phyloP scores from a whole-genome alignment of 257 asterid species.

The Jacaranda copaia region DNA sequence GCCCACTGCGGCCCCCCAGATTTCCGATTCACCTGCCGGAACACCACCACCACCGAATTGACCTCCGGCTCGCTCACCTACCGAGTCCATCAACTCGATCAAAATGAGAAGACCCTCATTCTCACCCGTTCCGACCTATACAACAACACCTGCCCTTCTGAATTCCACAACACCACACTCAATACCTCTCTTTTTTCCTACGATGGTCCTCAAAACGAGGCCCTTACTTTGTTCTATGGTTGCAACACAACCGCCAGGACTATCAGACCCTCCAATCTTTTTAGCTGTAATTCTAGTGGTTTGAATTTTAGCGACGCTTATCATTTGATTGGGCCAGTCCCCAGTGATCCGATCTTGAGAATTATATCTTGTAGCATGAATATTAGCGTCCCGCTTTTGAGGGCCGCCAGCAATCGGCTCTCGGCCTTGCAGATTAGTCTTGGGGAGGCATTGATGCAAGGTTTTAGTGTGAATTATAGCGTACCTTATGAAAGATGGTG shows the following conservation, averaged over 20 bases:
- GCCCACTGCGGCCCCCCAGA: slow-evolving; percentile 66
- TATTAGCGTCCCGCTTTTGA: slow-evolving; percentile 51
- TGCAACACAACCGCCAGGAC: slow-evolving; percentile 47
- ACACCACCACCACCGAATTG: slow-evolving; percentile 44
- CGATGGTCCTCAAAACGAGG: slow-evolving; percentile 35
- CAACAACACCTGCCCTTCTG: slow-evolving; percentile 53
- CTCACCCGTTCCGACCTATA: slow-evolving; percentile 62
- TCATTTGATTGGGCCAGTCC: slow-evolving; percentile 56
- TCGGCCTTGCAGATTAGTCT: slow-evolving; percentile 41
- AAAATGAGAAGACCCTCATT: slow-evolving; percentile 37
- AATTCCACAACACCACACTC: slow-evolving; percentile 52
- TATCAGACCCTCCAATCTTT: slow-evolving; percentile 42
- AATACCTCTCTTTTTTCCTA: slow-evolving; percentile 40
- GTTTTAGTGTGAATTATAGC: slow-evolving; percentile 62
- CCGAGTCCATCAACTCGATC: slow-evolving; percentile 55
- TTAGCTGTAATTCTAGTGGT: slow-evolving; percentile 42
- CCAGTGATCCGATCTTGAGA: slow-evolving; percentile 50
- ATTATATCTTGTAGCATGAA: slow-evolving; percentile 42
- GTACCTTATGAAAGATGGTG: slow-evolving; percentile 56
- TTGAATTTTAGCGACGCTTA: slow-evolving; percentile 47
- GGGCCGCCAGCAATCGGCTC: slow-evolving; percentile 40
- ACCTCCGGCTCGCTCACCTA: slow-evolving; percentile 48
- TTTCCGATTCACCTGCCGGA: slow-evolving; percentile 54
- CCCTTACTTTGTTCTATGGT: slow-evolving; percentile 54
- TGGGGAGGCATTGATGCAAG: slow-evolving; percentile 57